Percentiles rank a stretch among this genome's conserved stretches.
Evolutionary conservation across 352 stramenopile genomes (phyloP).

Genomic region (Phytophthora nicotianae): DNA sequence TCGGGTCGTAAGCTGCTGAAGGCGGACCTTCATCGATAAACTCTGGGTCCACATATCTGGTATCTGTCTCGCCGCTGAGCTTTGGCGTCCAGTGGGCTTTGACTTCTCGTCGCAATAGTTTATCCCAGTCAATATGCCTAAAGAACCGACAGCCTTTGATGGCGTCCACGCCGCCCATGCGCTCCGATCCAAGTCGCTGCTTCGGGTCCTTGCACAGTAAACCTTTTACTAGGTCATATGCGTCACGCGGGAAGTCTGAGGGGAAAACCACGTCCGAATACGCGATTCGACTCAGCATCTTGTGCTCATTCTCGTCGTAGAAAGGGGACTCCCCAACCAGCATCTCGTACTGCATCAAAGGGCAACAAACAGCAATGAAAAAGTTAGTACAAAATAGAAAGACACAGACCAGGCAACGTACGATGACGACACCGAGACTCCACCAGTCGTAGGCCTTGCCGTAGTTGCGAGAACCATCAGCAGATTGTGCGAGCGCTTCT

Average conservation of each 20-base stretch:
- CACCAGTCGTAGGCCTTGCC: conserved; percentile 92
- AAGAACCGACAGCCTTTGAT: conserved; percentile 85
- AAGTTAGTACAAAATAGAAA: conserved; percentile 4
- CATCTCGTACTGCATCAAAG: conserved; percentile 81
- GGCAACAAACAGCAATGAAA: not conserved
- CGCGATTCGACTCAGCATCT: conserved; percentile 86
- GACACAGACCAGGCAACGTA: conserved; percentile 42
- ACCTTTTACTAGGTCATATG: conserved; percentile 75
- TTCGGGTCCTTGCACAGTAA: conserved; percentile 79
- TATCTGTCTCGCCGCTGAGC: conserved; percentile 86
- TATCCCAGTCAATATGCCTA: conserved; percentile 74
- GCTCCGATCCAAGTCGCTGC: conserved; percentile 67
- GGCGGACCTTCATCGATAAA: conserved; percentile 88
- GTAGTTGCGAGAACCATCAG: conserved; percentile 83
- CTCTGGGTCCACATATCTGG: conserved; percentile 87
- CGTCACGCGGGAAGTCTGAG: conserved; percentile 74
- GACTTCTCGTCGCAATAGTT: conserved; percentile 69
- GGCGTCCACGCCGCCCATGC: conserved; percentile 63
- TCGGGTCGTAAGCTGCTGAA: conserved; percentile 82
- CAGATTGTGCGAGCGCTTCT: conserved; percentile 82
- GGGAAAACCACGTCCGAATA: conserved; percentile 81
- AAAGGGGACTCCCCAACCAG: conserved; percentile 86
- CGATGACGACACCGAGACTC: conserved; percentile 86
- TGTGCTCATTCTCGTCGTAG: conserved; percentile 90
- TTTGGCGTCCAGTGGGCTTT: conserved; percentile 85